phyloP scores from a whole-genome alignment of 108 stramenopile species.

The Discostella stelligeroides region DNA sequence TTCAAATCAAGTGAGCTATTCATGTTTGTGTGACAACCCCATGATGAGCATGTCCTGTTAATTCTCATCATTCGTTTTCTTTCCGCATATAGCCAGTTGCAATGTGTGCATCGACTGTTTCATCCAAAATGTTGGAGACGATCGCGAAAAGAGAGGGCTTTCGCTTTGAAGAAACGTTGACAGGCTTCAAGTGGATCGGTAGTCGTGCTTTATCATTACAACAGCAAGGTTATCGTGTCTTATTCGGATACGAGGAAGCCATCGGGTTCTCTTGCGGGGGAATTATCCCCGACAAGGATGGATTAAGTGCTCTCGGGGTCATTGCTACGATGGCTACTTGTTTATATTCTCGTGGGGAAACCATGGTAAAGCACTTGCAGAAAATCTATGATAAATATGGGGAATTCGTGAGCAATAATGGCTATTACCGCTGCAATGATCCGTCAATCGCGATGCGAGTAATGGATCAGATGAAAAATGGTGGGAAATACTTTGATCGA shows the following conservation, averaged over 20 bases:
- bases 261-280: constrained; percentile 95
- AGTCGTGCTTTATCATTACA: constrained; percentile 63
- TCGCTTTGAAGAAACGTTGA: constrained; percentile 92
- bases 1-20: constrained; percentile 55
- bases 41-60: background rate
- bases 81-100: constrained; percentile 54
- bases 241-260: constrained; percentile 97
- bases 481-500: constrained; percentile 67
- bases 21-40: background rate
- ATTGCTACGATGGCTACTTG: constrained; percentile 81
- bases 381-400: constrained; percentile 89
- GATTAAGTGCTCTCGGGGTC: constrained; percentile 79
- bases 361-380: constrained; percentile 69
- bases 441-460: constrained; percentile 69
- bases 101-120: constrained; percentile 95
- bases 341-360: constrained; percentile 67
- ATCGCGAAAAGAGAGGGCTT: constrained; percentile 91
- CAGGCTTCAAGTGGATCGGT: constrained; percentile 98
- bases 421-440: constrained; percentile 91
- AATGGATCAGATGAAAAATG: constrained; percentile 75
- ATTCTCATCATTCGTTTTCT: constrained; percentile 1
- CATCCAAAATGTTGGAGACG: constrained; percentile 89
- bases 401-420: constrained; percentile 89
- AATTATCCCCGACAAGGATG: constrained; percentile 93
- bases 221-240: constrained; percentile 71